phyloP scores from a whole-genome alignment of 1,284 basidiomycete genomes.

The Anthracocystis walkeri region DNA sequence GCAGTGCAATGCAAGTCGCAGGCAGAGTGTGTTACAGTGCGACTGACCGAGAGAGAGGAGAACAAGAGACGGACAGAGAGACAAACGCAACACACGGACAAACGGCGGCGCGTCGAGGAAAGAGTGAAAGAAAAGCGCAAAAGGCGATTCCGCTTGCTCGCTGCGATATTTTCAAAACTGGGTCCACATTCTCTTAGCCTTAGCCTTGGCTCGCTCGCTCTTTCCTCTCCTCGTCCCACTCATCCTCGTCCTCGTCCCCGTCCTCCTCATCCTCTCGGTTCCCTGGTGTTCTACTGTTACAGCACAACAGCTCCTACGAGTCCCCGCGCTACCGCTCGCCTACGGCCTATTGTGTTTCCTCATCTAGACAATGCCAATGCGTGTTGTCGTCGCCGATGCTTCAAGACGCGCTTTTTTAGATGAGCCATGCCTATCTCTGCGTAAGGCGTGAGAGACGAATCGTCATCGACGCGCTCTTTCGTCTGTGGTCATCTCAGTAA shows the following conservation, averaged over 20 bases:
- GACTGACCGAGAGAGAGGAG: constrained; percentile 4
- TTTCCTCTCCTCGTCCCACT: not conserved
- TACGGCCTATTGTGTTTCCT: not conserved
- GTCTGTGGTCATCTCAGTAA: not conserved
- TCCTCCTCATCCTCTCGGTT: not conserved
- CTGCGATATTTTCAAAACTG: constrained; percentile 12
- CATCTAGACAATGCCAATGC: not conserved
- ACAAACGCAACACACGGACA: not conserved
- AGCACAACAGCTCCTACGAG: not conserved
- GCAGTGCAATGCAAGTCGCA: constrained; percentile 1
- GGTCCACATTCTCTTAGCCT: constrained; percentile 7
- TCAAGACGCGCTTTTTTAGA: not conserved
- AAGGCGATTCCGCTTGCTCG: constrained; percentile 10
- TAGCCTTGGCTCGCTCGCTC: not conserved
- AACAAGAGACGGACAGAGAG: not conserved
- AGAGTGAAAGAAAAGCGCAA: not conserved
- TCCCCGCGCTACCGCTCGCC: not conserved
- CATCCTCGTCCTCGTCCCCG: not conserved
- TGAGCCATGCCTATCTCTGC: not conserved
- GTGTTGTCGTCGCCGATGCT: not conserved
- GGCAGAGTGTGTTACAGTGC: constrained; percentile 2
- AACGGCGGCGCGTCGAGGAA: constrained; percentile 8
- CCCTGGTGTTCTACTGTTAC: not conserved
- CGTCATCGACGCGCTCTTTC: constrained; percentile 1
- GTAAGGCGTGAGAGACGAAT: not conserved